These are phyloP conservation scores for Senna tora DNA, from an alignment of 306 rosid species.

Conservation along the genomic window DNA sequence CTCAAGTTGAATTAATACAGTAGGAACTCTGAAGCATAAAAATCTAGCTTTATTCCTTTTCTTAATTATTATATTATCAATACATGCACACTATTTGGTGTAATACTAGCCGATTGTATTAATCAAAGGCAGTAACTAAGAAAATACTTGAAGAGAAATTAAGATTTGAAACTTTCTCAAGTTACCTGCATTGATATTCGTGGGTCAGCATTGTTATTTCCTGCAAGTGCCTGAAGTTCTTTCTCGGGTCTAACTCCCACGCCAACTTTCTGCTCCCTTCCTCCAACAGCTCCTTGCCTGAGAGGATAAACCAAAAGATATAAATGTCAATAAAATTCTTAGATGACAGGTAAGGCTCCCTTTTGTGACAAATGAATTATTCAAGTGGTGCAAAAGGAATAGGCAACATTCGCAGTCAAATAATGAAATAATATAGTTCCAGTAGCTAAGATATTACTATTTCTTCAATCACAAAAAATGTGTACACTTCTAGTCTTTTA, in stretches of 20 bases:
- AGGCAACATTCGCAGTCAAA: slow-evolving; percentile 12
- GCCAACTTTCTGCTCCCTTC: slow-evolving; percentile 52
- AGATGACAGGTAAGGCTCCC: slow-evolving; percentile 15
- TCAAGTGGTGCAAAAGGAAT: slow-evolving; percentile 19
- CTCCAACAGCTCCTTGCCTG: slow-evolving; percentile 62
- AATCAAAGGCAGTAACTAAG: slow-evolving; percentile 19
- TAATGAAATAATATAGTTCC: slow-evolving; percentile 10
- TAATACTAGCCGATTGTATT: not conserved
- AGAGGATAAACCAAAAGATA: slow-evolving; percentile 28
- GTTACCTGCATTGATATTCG: slow-evolving; percentile 55
- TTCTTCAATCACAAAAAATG: slow-evolving; percentile 18
- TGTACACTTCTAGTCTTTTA: slow-evolving; percentile 24
- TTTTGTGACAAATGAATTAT: slow-evolving; percentile 20
- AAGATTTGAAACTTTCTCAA: slow-evolving; percentile 19
- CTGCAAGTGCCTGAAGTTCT: slow-evolving; percentile 41
- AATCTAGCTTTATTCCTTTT: slow-evolving; percentile 3
- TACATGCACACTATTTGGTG: slow-evolving; percentile 3
- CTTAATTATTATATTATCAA: slow-evolving; percentile 7
- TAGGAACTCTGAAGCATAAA: not conserved
- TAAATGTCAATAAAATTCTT: slow-evolving; percentile 9
- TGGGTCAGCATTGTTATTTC: slow-evolving; percentile 45
- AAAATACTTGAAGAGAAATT: slow-evolving; percentile 6
- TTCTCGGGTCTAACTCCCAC: slow-evolving; percentile 54
- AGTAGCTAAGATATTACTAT: slow-evolving; percentile 6
- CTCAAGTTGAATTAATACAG: slow-evolving; percentile 4